Evolutionary conservation across 208 protist genomes (phyloP).

Genomic region (Acanthamoeba culbertsoni): DNA sequence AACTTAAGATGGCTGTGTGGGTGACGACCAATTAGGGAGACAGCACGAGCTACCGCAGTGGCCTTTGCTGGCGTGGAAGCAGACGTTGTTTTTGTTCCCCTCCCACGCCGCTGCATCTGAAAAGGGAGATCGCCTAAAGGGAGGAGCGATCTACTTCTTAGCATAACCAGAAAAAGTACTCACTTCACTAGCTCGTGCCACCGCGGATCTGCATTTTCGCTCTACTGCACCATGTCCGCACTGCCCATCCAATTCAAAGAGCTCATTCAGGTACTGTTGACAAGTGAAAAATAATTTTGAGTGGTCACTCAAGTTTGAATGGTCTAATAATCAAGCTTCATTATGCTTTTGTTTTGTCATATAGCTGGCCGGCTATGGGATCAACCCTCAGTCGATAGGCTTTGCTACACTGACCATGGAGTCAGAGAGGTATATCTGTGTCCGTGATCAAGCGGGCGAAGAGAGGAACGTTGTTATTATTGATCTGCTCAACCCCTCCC

Average conservation of each 20-base stretch:
- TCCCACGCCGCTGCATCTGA: too few relatives aligned
- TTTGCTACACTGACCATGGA: conserved; percentile 97
- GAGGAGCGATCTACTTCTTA: too few relatives aligned
- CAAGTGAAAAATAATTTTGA: too few relatives aligned
- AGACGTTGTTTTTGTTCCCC: neutral
- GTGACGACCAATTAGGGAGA: neutral
- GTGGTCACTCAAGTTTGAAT: neutral
- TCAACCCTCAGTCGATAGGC: conserved; percentile 91
- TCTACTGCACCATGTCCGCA: neutral
- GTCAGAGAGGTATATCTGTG: conserved; percentile 97
- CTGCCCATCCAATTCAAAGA: conserved; percentile 62
- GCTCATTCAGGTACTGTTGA: neutral
- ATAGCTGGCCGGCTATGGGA: conserved; percentile 77
- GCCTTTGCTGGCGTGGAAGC: neutral
- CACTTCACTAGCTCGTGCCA: too few relatives aligned
- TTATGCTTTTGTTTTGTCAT: neutral
- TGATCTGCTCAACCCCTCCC: conserved; percentile 92
- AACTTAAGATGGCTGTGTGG: neutral
- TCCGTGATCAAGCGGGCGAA: conserved; percentile 91
- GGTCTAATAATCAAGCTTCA: neutral
- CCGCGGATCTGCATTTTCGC: too few relatives aligned
- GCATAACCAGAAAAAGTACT: too few relatives aligned
- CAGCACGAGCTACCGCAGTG: neutral
- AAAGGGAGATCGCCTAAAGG: too few relatives aligned
- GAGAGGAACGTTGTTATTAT: conserved; percentile 91